Base-by-base conservation (phyloP, 129 eudicot species). In the Centaurea solstitialis region DNA sequence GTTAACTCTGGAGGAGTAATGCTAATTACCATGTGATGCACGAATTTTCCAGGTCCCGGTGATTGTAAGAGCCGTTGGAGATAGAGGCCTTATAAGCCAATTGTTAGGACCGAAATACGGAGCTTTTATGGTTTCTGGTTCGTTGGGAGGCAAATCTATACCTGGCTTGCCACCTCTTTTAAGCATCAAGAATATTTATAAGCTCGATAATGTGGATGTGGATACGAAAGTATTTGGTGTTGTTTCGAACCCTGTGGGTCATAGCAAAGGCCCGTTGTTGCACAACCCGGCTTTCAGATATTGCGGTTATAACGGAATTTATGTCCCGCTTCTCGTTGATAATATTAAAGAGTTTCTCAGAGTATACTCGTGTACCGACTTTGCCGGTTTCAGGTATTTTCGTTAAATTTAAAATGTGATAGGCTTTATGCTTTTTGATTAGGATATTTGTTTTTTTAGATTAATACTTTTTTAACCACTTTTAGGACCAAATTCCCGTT, bases 191-290 rank as follows among this genome's bases (percentile, higher is more conserved):
- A 88, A 92, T 70, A 79, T 90, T 12, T 92, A 89, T 70, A 86
- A 90, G 73, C 88, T 90, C 8, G 90, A 90, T 65, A 20, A 67
- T 30, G 79, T 92, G 68, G 84, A 90, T 43, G 47, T 87, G 33
- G 89, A 91, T 70, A 93, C 98, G 11, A 89, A 93, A 87, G 87
- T 93, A 74, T 93, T 89, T 81, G 98, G 98, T 38, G 91, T 93
- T 23, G 87, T 93, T 47, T 90, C 94, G 59, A 91, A 91, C 74
- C 98, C 98, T 7, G 97, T 93, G 1, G 90, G 94, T 64, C 98
- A 93, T 35, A 93, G 98, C 83, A 93, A 91, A 83, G 93, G 94
- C 64, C 98, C 98, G 23, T 84, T 87, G 64, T 80, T 93, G 78
- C 93, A 91, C 73, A 93, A 93, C 50, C 89, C 90, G 76, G 98